Evolutionary conservation across 164 flowering plant species (phyloP), one percentile per base, ranked within the genome.

Genomic region (Liquidambar formosana): DNA sequence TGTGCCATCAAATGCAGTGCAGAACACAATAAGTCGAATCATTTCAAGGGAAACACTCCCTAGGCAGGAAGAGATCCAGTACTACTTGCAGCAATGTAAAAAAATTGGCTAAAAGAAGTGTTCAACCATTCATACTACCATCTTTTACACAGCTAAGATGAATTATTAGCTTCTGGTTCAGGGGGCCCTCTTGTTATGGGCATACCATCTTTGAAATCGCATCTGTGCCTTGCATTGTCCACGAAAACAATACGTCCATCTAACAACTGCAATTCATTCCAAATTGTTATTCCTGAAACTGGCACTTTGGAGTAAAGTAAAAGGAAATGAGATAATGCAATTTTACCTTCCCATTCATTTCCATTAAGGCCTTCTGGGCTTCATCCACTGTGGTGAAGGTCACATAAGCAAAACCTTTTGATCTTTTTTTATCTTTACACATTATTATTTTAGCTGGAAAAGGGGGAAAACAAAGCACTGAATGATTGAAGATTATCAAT

Each of bases 331-430:
- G 13, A 8, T 1, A n/a, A 44, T 25, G 59, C 41, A 66, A 23
- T 8, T 19, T 64, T 64, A 65, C 79, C 79, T 76, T 63, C 57
- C 75, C 79, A 64, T 76, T 71, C 75, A 76, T 67, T 6, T 62
- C 69, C 10, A 9, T 19, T 57, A 68, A 64, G 5, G 79, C 79
- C 44, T 66, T 67, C 4, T 57, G 13, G 43, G 79, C 79, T 53
- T 71, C 75, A 1, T 63, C 69, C 14, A 48, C 61, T 10, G 26
- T 23, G n/a, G 68, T 41, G 49, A 76, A 76, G 25, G 72, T 71
- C 25, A 76, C 79, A 68, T 38, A 76, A 0, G 69, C 79, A 71
- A 13, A 76, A 25, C 79, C 79, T 71, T 71, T 76, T 51, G 79
- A 58, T 60, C 66, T 67, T 18, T 51, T 44, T 52, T 8, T 49